Base-by-base conservation (phyloP, 2,329 filamentous ascomycete species). In the Diaporthe amygdali region DNA sequence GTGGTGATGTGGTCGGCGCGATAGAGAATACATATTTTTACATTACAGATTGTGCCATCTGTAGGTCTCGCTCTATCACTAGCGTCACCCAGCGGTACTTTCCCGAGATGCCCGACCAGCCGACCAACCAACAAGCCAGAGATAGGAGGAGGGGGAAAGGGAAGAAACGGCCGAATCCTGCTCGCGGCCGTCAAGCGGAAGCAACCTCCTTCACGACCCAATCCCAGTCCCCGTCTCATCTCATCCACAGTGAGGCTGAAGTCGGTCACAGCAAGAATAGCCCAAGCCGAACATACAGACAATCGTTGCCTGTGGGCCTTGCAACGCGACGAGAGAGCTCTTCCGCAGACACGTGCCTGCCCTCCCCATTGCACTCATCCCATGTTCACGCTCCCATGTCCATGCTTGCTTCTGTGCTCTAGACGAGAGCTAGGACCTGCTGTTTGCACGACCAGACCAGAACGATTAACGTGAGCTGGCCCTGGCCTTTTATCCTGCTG, bases 391-490 rank as follows among this genome's bases (percentile, higher is more conserved):
- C 39, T 27, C 37, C n/a, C n/a, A 59, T 49, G 41, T 32, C 51
- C 41, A 25, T 37, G 41, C 41, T 47, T n/a, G 59, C 47, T 34
- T 14, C n/a, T 55, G 30, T 46, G 30, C 20, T 27, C 41, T n/a
- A 51, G 27, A 68, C 39, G 66, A 30, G n/a, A 59, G 66, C 66
- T 59, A 32, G 52, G 30, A n/a, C 66, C 22, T 59, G 39, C 41
- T 49, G 41, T 34, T 56, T 41, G 52, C 66, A 68, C 54, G 39
- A 47, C 66, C 22, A 52, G 3, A 8, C 10, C 6, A 64, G 41
- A 44, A 64, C 44, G 59, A 64, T 49, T 44, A 44, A 20, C 59
- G 59, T 49, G 59, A 64, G 44, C 30, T 49, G 44, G 47, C 30
- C 41, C 30, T 34, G 59, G 59, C 37, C 37, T 14, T 14, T 34